These are phyloP conservation scores for Gillenia trifoliata DNA, from an alignment of 306 rosid species.

Conservation along the genomic window DNA sequence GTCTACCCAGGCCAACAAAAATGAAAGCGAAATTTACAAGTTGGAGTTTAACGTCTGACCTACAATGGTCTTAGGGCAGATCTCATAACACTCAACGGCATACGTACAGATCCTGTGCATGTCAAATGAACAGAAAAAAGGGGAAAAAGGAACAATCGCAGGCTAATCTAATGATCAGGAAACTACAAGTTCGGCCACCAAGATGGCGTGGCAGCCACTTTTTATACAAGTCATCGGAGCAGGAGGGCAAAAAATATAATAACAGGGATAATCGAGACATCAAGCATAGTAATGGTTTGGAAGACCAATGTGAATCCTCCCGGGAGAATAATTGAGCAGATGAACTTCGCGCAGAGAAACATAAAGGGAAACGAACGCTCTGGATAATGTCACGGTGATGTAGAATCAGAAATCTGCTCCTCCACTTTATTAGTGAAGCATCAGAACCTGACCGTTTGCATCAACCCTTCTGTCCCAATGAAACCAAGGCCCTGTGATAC, in stretches of 20 bases:
- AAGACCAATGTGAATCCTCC: constrained; percentile 34
- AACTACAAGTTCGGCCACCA: constrained; percentile 28
- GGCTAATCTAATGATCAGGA: constrained; percentile 22
- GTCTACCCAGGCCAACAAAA: constrained; percentile 17
- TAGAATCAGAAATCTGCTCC: constrained; percentile 29
- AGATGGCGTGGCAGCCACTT: constrained; percentile 27
- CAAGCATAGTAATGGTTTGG: constrained; percentile 22
- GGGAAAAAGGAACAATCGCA: constrained; percentile 28
- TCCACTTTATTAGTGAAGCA: constrained; percentile 27
- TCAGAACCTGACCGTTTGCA: constrained; percentile 27
- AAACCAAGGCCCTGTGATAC: constrained; percentile 56
- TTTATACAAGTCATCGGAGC: constrained; percentile 28
- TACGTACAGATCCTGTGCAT: constrained; percentile 33
- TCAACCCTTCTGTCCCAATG: constrained; percentile 35
- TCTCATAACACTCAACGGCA: constrained; percentile 29
- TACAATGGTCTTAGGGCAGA: constrained; percentile 11
- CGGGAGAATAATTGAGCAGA: constrained; percentile 27
- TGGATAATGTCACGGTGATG: constrained; percentile 27
- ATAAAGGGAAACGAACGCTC: constrained; percentile 20
- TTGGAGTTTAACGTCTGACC: constrained; percentile 31
- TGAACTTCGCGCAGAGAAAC: constrained; percentile 25
- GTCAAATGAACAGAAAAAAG: constrained; percentile 28
- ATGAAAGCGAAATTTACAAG: constrained; percentile 19
- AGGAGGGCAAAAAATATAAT: constrained; percentile 19
- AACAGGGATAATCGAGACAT: constrained; percentile 13